These are phyloP conservation scores for Apiospora malaysiana DNA, from an alignment of 2,329 filamentous ascomycete genomes.

Conservation along the genomic window DNA sequence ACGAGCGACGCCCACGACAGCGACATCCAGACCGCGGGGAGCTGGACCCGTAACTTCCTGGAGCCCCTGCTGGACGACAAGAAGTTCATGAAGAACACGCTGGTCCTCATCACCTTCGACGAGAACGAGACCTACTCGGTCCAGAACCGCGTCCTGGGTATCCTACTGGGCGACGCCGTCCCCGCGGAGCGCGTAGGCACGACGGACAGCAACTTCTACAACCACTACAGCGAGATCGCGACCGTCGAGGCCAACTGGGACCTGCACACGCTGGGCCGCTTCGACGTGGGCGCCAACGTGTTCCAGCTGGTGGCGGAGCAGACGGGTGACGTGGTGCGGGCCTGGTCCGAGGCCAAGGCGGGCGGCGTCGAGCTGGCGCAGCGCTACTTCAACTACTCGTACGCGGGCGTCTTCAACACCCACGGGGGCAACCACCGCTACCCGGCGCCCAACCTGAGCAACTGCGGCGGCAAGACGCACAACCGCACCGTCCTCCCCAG, in stretches of 20 bases:
- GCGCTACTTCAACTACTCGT: slow-evolving; percentile 59
- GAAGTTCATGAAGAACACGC: slow-evolving; percentile 76
- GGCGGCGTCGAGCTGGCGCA: slow-evolving; percentile 31
- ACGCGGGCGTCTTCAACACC: slow-evolving; percentile 55
- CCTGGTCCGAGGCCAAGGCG: slow-evolving; percentile 36
- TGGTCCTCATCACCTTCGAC: slow-evolving; percentile 80
- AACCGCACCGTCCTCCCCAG: slow-evolving; percentile 44
- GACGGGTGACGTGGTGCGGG: slow-evolving; percentile 60
- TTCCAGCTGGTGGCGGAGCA: slow-evolving; percentile 63
- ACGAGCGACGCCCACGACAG: slow-evolving; percentile 79
- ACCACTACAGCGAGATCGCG: slow-evolving; percentile 74
- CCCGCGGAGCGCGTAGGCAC: slow-evolving; percentile 69
- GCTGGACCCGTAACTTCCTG: slow-evolving; percentile 72
- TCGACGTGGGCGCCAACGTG: slow-evolving; percentile 76
- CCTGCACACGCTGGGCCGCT: slow-evolving; percentile 72
- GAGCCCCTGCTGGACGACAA: slow-evolving; percentile 71
- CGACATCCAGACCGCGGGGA: slow-evolving; percentile 69
- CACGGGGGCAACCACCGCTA: slow-evolving; percentile 43
- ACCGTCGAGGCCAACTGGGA: slow-evolving; percentile 73
- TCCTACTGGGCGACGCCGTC: slow-evolving; percentile 78
- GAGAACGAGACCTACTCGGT: slow-evolving; percentile 74
- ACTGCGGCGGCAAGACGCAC: slow-evolving; percentile 30
- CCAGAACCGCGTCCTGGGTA: slow-evolving; percentile 71
- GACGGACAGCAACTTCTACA: slow-evolving; percentile 72
- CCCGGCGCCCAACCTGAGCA: slow-evolving; percentile 47